Base-by-base conservation (phyloP, 176 grass and related monocot species). In the Carex myosuroides region DNA sequence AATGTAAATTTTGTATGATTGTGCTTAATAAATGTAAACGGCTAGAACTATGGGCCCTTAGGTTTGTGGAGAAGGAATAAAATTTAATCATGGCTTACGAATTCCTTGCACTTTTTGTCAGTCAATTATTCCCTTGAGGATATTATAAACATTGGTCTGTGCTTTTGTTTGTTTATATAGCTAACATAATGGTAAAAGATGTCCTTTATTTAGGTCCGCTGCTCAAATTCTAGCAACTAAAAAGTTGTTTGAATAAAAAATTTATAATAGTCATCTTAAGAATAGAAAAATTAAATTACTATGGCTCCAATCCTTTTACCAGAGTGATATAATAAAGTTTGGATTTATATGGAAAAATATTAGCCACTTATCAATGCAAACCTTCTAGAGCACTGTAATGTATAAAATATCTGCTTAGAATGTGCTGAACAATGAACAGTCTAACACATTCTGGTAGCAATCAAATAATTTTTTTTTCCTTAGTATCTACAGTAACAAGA, bases 1-100 rank as follows among this genome's bases (percentile, higher is more conserved):
- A 52, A 65, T 82, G 80, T 83, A 65, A 77, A 30, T 50, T 81
- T 81, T 81, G 60, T 81, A 64, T 63, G 8, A 54, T 67, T 50
- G 62, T 64, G 60, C 13, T 82, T 50, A 67, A 82, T 83, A 52
- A 82, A 50, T 82, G 60, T 82, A 14, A 26, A 81, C 20, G 42
- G 42, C 42, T 29, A 52, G 12, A 55, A 53, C 46, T 30, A 22
- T 52, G 10, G 70, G 42, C 70, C 20, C 20, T 52, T 52, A 52
- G 44, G 24, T 53, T 76, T 76, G 72, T 2, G 22, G 18, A 14
- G 4, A 13, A 55, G 48, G 48, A 55, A 76, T 76, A 55, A 55
- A 76, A 13, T 55, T 32, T 3, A 32, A 29, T 55, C 12, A 17
- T 55, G 11, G 48, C 12, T 55, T 76, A 11, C 4, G n/a, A 2